Conservation (phyloP, 2,329 filamentous ascomycete genomes). For the Trichoderma atroviride region DNA sequence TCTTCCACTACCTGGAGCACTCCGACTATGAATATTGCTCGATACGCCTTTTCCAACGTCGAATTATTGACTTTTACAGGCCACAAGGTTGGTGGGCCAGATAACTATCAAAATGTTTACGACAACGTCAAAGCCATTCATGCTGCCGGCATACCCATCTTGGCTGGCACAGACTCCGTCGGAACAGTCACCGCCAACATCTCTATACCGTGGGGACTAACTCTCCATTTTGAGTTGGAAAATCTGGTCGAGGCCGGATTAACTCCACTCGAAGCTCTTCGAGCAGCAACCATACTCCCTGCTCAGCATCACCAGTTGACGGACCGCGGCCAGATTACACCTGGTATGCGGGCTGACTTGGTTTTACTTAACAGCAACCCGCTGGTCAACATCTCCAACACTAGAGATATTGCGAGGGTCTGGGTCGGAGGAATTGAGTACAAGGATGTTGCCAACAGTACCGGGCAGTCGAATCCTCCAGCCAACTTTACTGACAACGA, state of each 20-base stretch:
- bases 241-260: conserved; percentile 15
- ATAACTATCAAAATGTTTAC: conserved; percentile 5
- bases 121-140: conserved; percentile 9
- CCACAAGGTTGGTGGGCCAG: conserved; percentile 5
- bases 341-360: conserved; percentile 11
- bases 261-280: conserved; percentile 4
- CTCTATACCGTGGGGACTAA: conserved; percentile 5
- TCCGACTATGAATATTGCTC: conserved; percentile 19
- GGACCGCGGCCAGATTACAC: conserved; percentile 3
- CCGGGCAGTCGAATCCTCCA: neutral
- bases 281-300: conserved; percentile 1
- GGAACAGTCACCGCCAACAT: conserved; percentile 12
- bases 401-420: conserved; percentile 2
- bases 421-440: conserved; percentile 18
- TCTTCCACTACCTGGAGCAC: conserved; percentile 11
- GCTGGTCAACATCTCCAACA: conserved; percentile 7
- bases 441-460: conserved; percentile 16
- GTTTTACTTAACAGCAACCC: conserved; percentile 10
- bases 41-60: conserved; percentile 7
- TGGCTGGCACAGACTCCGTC: conserved; percentile 15
- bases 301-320: conserved; percentile 3
- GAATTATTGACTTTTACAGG: neutral
- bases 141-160: conserved; percentile 17
- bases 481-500: neutral
- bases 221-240: conserved; percentile 2